Evolutionary conservation across 2,329 filamentous ascomycete species (phyloP).

Genomic region (Chrysosporium keratinophilum): DNA sequence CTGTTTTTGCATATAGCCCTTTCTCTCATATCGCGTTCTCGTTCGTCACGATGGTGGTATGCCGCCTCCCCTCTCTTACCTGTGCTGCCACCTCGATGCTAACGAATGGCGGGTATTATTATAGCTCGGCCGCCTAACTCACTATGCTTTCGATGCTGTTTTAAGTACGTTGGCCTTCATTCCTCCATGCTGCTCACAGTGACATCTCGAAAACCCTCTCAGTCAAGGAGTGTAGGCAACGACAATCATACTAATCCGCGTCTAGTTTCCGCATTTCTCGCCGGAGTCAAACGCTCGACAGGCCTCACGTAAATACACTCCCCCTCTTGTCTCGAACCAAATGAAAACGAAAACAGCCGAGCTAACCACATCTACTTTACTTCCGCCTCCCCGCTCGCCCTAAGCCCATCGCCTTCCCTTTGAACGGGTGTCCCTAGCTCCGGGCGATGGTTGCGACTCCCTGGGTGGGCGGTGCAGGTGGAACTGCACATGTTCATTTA

Average conservation of each 20-base stretch:
- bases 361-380: conserved; percentile 11
- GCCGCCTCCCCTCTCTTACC: conserved; percentile 19
- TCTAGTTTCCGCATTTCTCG: conserved; percentile 85
- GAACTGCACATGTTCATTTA: conserved; percentile 21
- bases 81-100: conserved; percentile 51
- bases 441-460: neutral
- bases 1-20: neutral
- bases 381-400: conserved; percentile 10
- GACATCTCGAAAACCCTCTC: neutral
- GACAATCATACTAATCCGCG: neutral
- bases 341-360: neutral
- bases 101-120: conserved; percentile 45
- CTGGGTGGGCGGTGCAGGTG: conserved; percentile 8
- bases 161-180: conserved; percentile 52
- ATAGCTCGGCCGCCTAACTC: conserved; percentile 84
- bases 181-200: neutral
- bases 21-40: neutral
- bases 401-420: conserved; percentile 3
- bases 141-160: conserved; percentile 94
- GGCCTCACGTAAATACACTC: conserved; percentile 76
- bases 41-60: conserved; percentile 33
- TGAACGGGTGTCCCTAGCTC: neutral
- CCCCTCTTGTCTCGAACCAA: conserved; percentile 7
- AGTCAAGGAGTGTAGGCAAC: neutral
- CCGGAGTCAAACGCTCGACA: conserved; percentile 93